These are phyloP conservation scores for Microbotryum saponariae DNA, from an alignment of 1,284 basidiomycete genomes.

Conservation along the genomic window DNA sequence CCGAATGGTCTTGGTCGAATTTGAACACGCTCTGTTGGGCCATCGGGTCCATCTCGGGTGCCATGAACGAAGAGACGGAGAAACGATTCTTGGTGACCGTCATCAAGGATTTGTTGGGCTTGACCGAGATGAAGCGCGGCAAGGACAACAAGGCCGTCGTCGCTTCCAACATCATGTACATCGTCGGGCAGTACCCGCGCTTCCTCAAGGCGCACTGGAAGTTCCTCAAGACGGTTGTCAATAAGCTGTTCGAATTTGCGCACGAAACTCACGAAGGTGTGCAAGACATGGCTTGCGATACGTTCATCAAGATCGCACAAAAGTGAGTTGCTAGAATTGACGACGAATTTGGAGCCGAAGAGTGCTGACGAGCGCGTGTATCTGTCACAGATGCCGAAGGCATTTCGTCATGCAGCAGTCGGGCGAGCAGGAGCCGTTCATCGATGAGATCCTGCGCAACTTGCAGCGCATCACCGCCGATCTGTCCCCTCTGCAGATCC, in stretches of 20 bases:
- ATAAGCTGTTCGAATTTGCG: constrained; percentile 99
- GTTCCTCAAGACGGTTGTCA: constrained; percentile 99
- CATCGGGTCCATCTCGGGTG: constrained; percentile 97
- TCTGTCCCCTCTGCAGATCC: constrained; percentile 87
- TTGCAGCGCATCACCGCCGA: constrained; percentile 93
- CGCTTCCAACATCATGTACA: constrained; percentile 99
- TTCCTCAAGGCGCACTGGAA: constrained; percentile 99
- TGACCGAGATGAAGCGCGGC: constrained; percentile 97
- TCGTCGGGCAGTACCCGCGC: constrained; percentile 97
- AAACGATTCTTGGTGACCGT: constrained; percentile 98
- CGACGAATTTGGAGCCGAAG: no score
- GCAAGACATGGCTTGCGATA: constrained; percentile 99
- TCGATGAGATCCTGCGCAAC: constrained; percentile 90
- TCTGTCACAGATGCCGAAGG: constrained; percentile 56
- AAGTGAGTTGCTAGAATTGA: constrained; percentile 47
- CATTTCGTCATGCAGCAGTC: constrained; percentile 99
- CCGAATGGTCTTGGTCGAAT: constrained; percentile 99
- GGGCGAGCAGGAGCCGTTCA: constrained; percentile 93
- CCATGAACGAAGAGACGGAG: constrained; percentile 99
- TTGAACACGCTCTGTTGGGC: constrained; percentile 99
- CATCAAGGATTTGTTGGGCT: constrained; percentile 93
- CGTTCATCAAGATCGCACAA: constrained; percentile 99
- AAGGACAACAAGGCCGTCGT: constrained; percentile 99
- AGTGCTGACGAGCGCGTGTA: not conserved
- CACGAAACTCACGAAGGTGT: constrained; percentile 99